A percentile compares a stretch with the other conserved stretches of the same genome.
Conservation (phyloP, 1,139 yeast species). For the Suhomyces bolitotheri region DNA sequence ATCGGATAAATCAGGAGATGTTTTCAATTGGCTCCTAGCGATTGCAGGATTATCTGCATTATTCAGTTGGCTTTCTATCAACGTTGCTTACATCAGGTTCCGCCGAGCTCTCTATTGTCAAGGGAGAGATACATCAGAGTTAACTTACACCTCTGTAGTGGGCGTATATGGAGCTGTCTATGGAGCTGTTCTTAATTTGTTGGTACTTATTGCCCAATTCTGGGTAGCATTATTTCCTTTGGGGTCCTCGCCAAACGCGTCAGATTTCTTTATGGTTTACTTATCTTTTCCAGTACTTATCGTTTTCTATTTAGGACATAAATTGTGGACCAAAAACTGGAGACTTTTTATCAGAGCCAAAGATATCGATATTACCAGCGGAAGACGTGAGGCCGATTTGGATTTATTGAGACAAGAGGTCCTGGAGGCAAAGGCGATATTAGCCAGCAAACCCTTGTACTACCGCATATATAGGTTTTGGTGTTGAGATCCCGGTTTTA, state of each 20-base stretch:
- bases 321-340: slow-evolving; percentile 47
- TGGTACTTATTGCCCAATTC: slow-evolving; percentile 41
- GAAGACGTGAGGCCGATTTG: slow-evolving; percentile 55
- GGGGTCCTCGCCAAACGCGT: slow-evolving; percentile 34
- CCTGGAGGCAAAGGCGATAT: slow-evolving; percentile 44
- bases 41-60: slow-evolving; percentile 38
- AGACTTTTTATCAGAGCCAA: slow-evolving; percentile 40
- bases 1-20: slow-evolving; percentile 29
- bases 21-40: slow-evolving; percentile 37
- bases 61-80: slow-evolving; percentile 39
- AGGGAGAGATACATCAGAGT: slow-evolving; percentile 34
- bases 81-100: slow-evolving; percentile 36
- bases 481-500: slow-evolving; percentile 47
- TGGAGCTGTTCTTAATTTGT: slow-evolving; percentile 27
- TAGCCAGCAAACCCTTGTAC: slow-evolving; percentile 32
- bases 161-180: slow-evolving; percentile 35
- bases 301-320: slow-evolving; percentile 50
- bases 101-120: slow-evolving; percentile 34
- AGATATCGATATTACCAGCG: slow-evolving; percentile 53
- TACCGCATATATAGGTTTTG: slow-evolving; percentile 42
- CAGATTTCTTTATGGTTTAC: slow-evolving; percentile 52
- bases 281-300: slow-evolving; percentile 55
- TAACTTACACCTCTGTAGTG: slow-evolving; percentile 31
- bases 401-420: slow-evolving; percentile 53
- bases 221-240: slow-evolving; percentile 45